Conservation (phyloP, 179 eudicot species). For the Silene noctiflora region DNA sequence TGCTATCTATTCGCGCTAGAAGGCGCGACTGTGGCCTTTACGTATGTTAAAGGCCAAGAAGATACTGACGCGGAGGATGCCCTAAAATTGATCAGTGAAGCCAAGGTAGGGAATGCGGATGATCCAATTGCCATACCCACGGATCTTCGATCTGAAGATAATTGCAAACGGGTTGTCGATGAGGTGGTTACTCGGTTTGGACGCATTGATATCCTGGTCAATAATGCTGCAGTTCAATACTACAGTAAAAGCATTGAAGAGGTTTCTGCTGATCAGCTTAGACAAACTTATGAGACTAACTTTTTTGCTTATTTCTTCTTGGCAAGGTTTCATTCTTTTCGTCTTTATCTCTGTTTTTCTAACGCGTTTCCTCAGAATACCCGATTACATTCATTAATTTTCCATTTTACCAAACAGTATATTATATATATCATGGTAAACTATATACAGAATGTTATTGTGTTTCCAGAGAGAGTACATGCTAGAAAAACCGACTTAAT, state of each 20-base stretch:
- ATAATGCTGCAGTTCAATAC: conserved; percentile 63
- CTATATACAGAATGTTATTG: too few relatives aligned
- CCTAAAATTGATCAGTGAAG: conserved; percentile 43
- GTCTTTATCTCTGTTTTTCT: too few relatives aligned
- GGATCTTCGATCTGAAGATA: conserved; percentile 66
- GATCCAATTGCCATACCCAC: conserved; percentile 65
- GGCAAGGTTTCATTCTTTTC: conserved; percentile 18
- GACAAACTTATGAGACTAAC: conserved; percentile 67
- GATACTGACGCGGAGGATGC: conserved; percentile 70
- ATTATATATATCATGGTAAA: too few relatives aligned
- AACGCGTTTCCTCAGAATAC: too few relatives aligned
- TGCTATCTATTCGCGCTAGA: conserved; percentile 57
- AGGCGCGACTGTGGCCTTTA: conserved; percentile 90
- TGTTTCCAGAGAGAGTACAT: too few relatives aligned
- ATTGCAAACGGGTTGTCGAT: conserved; percentile 67
- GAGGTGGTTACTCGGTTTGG: conserved; percentile 57
- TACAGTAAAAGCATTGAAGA: conserved; percentile 42
- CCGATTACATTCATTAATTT: too few relatives aligned
- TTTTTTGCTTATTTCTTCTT: conserved; percentile 65
- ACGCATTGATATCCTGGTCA: conserved; percentile 62
- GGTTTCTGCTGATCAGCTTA: conserved; percentile 64
- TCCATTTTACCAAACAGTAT: too few relatives aligned
- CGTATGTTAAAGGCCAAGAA: conserved; percentile 64
- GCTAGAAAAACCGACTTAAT: too few relatives aligned
- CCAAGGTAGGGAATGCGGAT: conserved; percentile 45